Base-by-base conservation (phyloP, 768 basidiomycete genomes). In the Amanita brunnescens region DNA sequence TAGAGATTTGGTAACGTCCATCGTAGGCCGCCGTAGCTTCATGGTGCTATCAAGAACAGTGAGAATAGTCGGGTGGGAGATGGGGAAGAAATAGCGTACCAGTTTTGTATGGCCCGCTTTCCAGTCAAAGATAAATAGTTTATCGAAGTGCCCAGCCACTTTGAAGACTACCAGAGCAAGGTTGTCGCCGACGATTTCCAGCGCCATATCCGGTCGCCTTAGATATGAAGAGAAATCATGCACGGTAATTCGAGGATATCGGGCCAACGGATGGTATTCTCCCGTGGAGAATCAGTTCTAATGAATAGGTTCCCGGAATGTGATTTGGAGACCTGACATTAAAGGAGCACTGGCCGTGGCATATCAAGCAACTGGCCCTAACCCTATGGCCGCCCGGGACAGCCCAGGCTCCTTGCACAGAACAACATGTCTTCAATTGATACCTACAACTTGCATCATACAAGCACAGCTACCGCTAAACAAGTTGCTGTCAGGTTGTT, bases 131-230 rank as follows among this genome's bases (percentile, higher is more conserved):
- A n/a, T 64, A 70, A 54, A 61, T 64, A 78, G 58, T 3, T 56
- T 56, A 49, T 74, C 67, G n/a, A n/a, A n/a, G n/a, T n/a, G 46
- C 23, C 29, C 26, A 1, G 42, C 39, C 23, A 58, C 54, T 20
- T 54, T 57, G 42, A 46, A 59, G 5, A 70, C 61, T 5, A 73
- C 58, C 1, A 77, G 63, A 1, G 73, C 70, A 2, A 76, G 60
- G 54, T 72, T 61, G 8, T 72, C 66, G 13, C 74, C 75, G 10
- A 74, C 73, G 38, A 74, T 71, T n/a, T n/a, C n/a, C n/a, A n/a
- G n/a, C n/a, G n/a, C n/a, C n/a, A n/a, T n/a, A n/a, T n/a, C n/a
- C n/a, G 16, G 74, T 59, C 8, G 62, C 55, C 2, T 70, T 68
- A 10, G 59, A 61, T 10, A 57, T 54, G 51, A 61, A 0, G 35